These are phyloP conservation scores for Didymella sp. DNA, from an alignment of 2,329 filamentous ascomycete genomes.

Conservation along the genomic window DNA sequence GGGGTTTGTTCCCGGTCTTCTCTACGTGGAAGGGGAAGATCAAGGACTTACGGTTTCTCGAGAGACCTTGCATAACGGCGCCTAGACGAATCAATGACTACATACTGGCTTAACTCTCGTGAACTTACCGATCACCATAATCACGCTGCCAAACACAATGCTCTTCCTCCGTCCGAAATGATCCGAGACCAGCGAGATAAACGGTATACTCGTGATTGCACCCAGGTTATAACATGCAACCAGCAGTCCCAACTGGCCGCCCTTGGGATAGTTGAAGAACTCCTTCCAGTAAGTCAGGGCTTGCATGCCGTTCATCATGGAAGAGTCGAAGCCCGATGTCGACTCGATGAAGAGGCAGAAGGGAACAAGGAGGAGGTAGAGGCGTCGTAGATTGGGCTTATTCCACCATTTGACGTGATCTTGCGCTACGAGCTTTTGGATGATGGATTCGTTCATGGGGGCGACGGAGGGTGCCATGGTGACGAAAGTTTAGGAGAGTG, in stretches of 20 bases:
- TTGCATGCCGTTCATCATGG: slow-evolving; percentile 53
- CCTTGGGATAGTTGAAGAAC: slow-evolving; percentile 57
- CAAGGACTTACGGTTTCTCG: slow-evolving; percentile 47
- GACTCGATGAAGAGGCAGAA: slow-evolving; percentile 69
- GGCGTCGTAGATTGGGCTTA: slow-evolving; percentile 64
- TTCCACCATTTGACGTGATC: slow-evolving; percentile 61
- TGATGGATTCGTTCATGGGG: slow-evolving; percentile 31
- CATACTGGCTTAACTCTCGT: neutral
- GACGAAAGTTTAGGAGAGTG: neutral
- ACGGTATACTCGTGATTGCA: slow-evolving; percentile 64
- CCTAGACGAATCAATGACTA: slow-evolving; percentile 41
- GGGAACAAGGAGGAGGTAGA: slow-evolving; percentile 66
- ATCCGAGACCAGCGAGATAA: slow-evolving; percentile 64
- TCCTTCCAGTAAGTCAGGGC: slow-evolving; percentile 51
- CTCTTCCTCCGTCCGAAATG: slow-evolving; percentile 63
- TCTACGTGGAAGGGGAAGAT: neutral
- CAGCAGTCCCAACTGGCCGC: slow-evolving; percentile 61
- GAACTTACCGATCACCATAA: slow-evolving; percentile 56
- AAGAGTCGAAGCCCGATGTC: slow-evolving; percentile 66
- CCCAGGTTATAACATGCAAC: slow-evolving; percentile 67
- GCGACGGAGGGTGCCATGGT: slow-evolving; percentile 37
- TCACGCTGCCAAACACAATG: slow-evolving; percentile 61
- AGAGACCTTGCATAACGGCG: slow-evolving; percentile 63
- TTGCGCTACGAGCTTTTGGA: slow-evolving; percentile 43
- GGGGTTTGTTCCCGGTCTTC: neutral